Evolutionary conservation across 2,329 filamentous ascomycete genomes (phyloP).

Genomic region (Aspergillus piperis): DNA sequence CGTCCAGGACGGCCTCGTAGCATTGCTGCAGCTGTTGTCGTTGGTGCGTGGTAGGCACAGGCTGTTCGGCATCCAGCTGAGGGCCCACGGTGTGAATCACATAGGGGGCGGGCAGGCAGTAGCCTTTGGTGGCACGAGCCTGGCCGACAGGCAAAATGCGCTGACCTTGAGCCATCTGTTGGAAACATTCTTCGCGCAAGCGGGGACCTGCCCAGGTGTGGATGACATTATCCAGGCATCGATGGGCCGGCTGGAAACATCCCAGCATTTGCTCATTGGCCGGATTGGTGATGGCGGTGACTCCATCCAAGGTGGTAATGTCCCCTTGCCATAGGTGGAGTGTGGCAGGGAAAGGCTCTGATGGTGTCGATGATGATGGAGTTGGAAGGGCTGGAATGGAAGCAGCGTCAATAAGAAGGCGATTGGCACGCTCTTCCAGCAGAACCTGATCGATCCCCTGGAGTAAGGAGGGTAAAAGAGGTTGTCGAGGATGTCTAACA

Average conservation of each 20-base stretch:
- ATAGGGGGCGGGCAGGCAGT: constrained; percentile 18
- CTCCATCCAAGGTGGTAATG: constrained; percentile 22
- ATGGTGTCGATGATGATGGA: neutral
- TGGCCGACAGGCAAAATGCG: constrained; percentile 16
- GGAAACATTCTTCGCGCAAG: constrained; percentile 23
- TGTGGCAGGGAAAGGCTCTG: neutral
- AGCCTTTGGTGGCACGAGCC: constrained; percentile 22
- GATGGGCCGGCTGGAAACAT: constrained; percentile 25
- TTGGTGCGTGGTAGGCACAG: constrained; percentile 7
- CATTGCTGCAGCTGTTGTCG: constrained; percentile 19
- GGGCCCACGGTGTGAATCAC: constrained; percentile 28
- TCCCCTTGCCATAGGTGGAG: constrained; percentile 26
- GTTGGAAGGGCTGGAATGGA: neutral
- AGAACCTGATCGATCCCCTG: neutral
- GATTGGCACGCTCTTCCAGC: neutral
- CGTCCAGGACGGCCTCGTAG: constrained; percentile 20
- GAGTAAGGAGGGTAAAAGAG: neutral
- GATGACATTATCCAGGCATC: constrained; percentile 30
- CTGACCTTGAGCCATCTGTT: constrained; percentile 15
- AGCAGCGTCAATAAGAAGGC: neutral
- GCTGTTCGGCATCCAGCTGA: constrained; percentile 10
- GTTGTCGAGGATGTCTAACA: neutral
- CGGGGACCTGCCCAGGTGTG: constrained; percentile 26
- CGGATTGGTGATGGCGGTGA: constrained; percentile 29
- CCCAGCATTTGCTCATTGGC: constrained; percentile 24